A percentile compares a stretch with the other conserved stretches of the same genome.
phyloP scores from a whole-genome alignment of 139 green algal genomes.

The Micractinium sp. region DNA sequence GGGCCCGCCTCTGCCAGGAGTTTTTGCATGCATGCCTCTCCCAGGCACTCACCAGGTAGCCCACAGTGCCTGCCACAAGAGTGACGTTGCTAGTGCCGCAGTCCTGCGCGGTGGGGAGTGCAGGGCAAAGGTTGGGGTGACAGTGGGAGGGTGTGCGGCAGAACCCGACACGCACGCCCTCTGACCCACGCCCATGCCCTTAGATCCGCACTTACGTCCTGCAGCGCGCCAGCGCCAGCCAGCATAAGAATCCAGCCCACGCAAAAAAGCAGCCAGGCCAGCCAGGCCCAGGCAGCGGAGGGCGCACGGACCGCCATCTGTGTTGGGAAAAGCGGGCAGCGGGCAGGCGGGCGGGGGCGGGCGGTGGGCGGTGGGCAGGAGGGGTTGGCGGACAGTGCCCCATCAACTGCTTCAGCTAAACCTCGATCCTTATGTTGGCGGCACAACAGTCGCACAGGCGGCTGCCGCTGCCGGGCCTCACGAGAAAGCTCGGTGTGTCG shows the following conservation, averaged over 20 bases:
- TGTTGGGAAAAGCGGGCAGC: too few species aligned
- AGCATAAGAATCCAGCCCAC: slow-evolving; percentile 31
- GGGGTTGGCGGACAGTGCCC: neutral
- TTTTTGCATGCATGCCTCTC: neutral
- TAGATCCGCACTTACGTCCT: neutral
- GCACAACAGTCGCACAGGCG: neutral
- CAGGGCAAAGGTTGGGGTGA: neutral
- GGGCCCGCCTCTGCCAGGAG: neutral
- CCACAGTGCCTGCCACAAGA: neutral
- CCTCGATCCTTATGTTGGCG: neutral
- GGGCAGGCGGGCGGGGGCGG: too few species aligned
- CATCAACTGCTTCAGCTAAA: too few species aligned
- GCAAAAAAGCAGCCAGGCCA: slow-evolving; percentile 11
- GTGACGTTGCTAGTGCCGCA: slow-evolving; percentile 1
- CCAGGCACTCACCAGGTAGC: slow-evolving; percentile 1
- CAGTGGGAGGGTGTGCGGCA: neutral
- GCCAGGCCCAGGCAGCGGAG: slow-evolving; percentile 16
- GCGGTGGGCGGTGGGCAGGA: neutral
- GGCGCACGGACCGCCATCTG: slow-evolving; percentile 17
- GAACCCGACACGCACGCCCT: neutral
- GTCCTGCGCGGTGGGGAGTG: neutral
- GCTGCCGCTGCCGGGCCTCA: neutral
- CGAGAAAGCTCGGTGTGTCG: too few species aligned
- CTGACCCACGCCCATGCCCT: neutral
- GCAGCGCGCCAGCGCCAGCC: neutral